phyloP scores from a whole-genome alignment of 106 monocot genomes.

The Dendrobium huoshanense region DNA sequence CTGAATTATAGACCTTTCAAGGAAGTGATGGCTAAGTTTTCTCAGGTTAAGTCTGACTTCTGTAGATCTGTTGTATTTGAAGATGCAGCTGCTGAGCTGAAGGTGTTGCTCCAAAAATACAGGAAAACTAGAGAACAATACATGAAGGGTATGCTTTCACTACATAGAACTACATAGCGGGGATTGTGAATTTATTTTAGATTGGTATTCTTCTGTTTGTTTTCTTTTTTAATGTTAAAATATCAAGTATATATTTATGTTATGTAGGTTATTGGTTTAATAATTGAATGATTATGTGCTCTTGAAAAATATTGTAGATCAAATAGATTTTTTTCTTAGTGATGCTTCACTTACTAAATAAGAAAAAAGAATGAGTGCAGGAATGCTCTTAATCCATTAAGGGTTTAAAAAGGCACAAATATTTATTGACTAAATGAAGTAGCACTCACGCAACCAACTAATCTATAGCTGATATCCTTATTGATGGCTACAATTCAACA shows the following conservation, averaged over 20 bases:
- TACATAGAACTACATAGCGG: slow-evolving; percentile 16
- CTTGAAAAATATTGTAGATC: background rate
- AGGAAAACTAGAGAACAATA: slow-evolving; percentile 66
- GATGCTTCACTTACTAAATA: no score
- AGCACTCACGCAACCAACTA: no score
- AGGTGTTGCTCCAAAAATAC: slow-evolving; percentile 52
- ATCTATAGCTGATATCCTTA: no score
- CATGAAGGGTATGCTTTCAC: slow-evolving; percentile 70
- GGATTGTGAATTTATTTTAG: no score
- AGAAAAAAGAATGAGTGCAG: no score
- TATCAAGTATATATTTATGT: no score
- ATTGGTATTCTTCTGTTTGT: no score
- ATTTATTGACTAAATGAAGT: no score
- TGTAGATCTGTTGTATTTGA: slow-evolving; percentile 55
- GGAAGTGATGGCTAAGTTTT: slow-evolving; percentile 33
- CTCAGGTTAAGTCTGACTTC: slow-evolving; percentile 38
- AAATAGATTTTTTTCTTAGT: background rate
- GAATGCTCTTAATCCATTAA: no score
- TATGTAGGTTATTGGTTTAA: no score
- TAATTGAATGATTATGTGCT: background rate
- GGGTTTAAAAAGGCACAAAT: no score
- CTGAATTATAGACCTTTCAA: slow-evolving; percentile 12
- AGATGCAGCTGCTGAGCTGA: slow-evolving; percentile 46
- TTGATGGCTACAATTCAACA: background rate
- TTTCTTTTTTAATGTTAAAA: no score